Base-by-base conservation (phyloP, 495 filamentous ascomycete genomes). In the Daldinia childiae region DNA sequence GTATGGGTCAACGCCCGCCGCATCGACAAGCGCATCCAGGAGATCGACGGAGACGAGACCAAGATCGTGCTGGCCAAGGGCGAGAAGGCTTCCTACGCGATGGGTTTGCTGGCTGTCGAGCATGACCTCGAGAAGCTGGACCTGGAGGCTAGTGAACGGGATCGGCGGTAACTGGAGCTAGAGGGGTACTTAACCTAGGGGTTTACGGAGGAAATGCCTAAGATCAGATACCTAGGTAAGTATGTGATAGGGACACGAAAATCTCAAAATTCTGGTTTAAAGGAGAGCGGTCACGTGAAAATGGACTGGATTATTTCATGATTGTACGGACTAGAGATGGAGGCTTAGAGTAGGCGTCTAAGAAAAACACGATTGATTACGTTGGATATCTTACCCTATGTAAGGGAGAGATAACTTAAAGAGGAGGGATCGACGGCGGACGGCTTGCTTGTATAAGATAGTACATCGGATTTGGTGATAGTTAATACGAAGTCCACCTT, bases 51-150 rank as follows among this genome's bases (percentile, higher is more conserved):
- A 4, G 75, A 77, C 19, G 74, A 74, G n/a, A 58, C 69, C 39
- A 64, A 79, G 62, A 56, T 84, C 29, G 80, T 83, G 45, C 74
- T 87, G n/a, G 79, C 80, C 7, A 79, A 79, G 76, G 77, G 80
- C 62, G 85, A 87, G 65, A 79, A 82, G 65, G 78, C 84, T 7
- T 84, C 85, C 64, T 88, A 85, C 73, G 86, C 86, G 24, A 76
- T 88, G 52, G 86, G 85, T 2, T 36, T 88, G 70, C 68, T 88
- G 15, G 82, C 82, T 21, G 78, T 87, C 36, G 83, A 87, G 71
- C 76, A 81, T 45, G 86, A 88, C 66, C 75, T 88, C 62, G 81
- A 86, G 66, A 79, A 70, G 59, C 71, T 87, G 59, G 83, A 83
- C 51, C 62, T 87, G 34, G 69, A 79, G 8, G 39, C 59, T 4